Base-by-base conservation (phyloP, 805 yeast genomes). In the Saturnispora sekii region DNA sequence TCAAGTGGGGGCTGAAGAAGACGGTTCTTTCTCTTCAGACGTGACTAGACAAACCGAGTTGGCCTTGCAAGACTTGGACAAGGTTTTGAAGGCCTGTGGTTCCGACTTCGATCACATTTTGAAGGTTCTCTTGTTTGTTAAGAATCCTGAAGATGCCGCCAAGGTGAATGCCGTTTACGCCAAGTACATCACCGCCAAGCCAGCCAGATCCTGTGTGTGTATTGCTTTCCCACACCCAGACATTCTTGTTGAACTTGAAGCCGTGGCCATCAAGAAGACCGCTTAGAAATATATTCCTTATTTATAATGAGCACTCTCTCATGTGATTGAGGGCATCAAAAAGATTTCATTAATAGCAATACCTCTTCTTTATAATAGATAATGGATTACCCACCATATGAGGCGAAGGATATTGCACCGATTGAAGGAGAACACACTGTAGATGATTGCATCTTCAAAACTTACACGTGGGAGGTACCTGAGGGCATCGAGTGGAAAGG, bases 171-270 rank as follows among this genome's bases (percentile, higher is more conserved):
- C 63, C 38, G 64, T 74, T 35, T 76, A 75, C 55, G 62, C 61
- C 14, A 64, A 68, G 49, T 63, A 66, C 54, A 71, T 76, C 62
- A 65, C 68, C 2, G 61, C 64, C 38, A 63, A 65, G 50, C 81
- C 81, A 15, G 76, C 77, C 7, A 68, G 81, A 64, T 67, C 73
- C 39, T 72, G 77, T 55, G 64, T 76, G 32, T 63, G 72, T 43
- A 78, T 71, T 31, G 68, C 62, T 7, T 75, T 76, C 62, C 76
- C 77, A 54, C 69, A 73, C 55, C 65, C 70, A 10, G 53, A 61
- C n/a, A 49, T 75, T 43, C 67, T 72, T 51, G 72, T 76, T 39
- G 81, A 76, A 54, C 54, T 75, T 44, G 80, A 76, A 53, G 68
- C 70, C 41, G 61, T 74, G 54, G 63, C 63, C 14, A 52, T 44